phyloP scores from a whole-genome alignment of 2,329 filamentous ascomycete genomes.

The Trichoderma semiorbis region DNA sequence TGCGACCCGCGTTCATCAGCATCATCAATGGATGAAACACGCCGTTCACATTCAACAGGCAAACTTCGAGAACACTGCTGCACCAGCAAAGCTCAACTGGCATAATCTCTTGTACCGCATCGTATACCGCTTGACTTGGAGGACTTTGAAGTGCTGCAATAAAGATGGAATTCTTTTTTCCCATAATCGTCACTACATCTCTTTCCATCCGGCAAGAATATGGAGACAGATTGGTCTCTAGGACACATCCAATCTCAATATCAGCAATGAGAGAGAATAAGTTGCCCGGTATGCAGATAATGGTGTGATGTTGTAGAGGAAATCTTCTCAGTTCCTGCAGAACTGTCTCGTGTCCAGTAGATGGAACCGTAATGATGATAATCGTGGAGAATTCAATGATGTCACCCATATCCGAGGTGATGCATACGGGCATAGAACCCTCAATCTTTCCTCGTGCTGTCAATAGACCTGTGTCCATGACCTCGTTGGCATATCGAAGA shows the following conservation, averaged over 20 bases:
- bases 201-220: neutral
- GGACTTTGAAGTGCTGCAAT: neutral
- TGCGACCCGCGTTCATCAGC: neutral
- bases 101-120: neutral
- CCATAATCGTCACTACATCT: neutral
- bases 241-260: neutral
- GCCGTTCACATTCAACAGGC: neutral
- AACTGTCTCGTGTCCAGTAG: neutral
- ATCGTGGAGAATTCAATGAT: neutral
- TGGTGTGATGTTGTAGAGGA: neutral
- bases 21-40: neutral
- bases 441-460: neutral
- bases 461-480: neutral
- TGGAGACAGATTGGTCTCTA: neutral
- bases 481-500: neutral
- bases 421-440: neutral
- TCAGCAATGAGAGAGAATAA: neutral
- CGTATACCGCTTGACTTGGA: neutral
- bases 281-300: neutral
- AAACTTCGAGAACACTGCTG: neutral
- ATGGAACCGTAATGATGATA: neutral
- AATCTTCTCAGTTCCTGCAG: neutral
- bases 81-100: neutral
- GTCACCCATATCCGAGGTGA: neutral
- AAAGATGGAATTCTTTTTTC: neutral